Evolutionary conservation across 352 stramenopile genomes (phyloP).

Genomic region (Globisporangium irregulare): DNA sequence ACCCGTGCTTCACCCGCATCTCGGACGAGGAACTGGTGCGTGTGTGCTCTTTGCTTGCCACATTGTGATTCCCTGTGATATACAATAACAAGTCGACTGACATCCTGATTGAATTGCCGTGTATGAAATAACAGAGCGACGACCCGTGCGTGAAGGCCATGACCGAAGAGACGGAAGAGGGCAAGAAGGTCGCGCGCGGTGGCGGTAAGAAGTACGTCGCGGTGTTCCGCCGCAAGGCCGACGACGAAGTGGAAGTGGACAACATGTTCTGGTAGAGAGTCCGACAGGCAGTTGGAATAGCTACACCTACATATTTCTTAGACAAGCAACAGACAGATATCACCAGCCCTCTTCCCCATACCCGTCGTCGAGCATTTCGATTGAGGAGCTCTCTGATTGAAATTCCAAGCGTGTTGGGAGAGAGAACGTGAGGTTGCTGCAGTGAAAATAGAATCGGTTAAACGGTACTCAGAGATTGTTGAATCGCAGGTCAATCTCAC

Average conservation of each 20-base stretch:
- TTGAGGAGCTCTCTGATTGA: too few species aligned
- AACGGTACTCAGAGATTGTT: too few species aligned
- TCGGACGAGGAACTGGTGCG: slow-evolving; percentile 81
- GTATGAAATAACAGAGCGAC: slow-evolving; percentile 30
- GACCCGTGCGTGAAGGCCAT: slow-evolving; percentile 96
- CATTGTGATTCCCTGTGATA: not conserved
- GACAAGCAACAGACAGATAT: not conserved
- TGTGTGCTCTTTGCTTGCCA: not conserved
- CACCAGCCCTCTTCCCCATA: not conserved
- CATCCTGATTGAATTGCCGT: not conserved
- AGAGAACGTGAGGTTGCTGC: not conserved
- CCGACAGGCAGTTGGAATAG: not conserved
- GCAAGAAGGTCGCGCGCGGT: slow-evolving; percentile 95
- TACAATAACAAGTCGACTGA: not conserved
- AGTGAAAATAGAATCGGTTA: too few species aligned
- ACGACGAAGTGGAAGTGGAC: slow-evolving; percentile 55
- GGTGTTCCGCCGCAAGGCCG: slow-evolving; percentile 69
- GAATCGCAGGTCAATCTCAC: too few species aligned
- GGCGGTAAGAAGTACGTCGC: slow-evolving; percentile 88
- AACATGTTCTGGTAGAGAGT: slow-evolving; percentile 62
- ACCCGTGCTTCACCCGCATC: slow-evolving; percentile 93
- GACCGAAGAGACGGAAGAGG: slow-evolving; percentile 97
- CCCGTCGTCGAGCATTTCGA: too few species aligned
- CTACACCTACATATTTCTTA: not conserved
- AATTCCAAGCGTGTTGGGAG: not conserved